Evolutionary conservation across 805 yeast genomes (phyloP).

Genomic region (Geotrichum ghanense): DNA sequence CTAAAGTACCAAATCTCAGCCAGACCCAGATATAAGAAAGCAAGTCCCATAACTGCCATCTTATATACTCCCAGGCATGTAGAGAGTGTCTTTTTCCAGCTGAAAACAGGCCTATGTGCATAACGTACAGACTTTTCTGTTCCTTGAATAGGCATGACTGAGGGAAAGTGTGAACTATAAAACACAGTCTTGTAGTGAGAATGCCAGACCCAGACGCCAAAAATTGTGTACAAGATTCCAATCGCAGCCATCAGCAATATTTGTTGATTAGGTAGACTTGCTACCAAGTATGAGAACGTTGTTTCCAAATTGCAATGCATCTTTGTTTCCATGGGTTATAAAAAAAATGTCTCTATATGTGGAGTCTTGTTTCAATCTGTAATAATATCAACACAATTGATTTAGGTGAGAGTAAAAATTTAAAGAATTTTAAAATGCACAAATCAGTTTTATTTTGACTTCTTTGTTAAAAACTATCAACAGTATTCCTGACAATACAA

Average conservation of each 20-base stretch:
- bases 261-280: neutral
- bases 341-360: too few species aligned
- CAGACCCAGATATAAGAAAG: neutral
- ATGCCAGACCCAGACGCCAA: neutral
- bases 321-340: too few species aligned
- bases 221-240: neutral
- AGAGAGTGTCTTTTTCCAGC: neutral
- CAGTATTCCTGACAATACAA: too few species aligned
- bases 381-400: too few species aligned
- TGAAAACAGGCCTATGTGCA: neutral
- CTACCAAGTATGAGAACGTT: too few species aligned
- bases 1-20: neutral
- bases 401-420: too few species aligned
- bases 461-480: too few species aligned
- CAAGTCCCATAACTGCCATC: neutral
- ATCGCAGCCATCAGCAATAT: neutral
- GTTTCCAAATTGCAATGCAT: too few species aligned
- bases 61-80: neutral
- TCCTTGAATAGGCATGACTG: neutral
- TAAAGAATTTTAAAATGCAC: too few species aligned
- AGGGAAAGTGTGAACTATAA: neutral
- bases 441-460: too few species aligned
- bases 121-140: neutral
- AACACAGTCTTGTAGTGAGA: neutral
- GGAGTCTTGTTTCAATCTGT: too few species aligned